Evolutionary conservation across 2,329 filamentous ascomycete species (phyloP).

Genomic region (Hypoxylon sp.): DNA sequence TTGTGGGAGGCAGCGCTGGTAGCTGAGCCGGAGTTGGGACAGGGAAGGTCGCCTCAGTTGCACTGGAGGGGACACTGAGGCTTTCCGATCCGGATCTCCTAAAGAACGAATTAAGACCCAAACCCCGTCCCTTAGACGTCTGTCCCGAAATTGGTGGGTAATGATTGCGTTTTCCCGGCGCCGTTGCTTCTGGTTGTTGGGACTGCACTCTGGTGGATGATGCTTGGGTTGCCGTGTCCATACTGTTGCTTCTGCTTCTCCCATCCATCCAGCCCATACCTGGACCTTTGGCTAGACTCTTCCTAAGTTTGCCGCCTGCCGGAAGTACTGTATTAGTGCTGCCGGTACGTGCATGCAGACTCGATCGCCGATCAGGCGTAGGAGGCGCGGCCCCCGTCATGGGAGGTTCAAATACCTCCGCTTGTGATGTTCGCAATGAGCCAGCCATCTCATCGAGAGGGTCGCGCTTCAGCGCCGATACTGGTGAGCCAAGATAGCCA

Average conservation of each 20-base stretch:
- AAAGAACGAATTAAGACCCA: conserved; percentile 66
- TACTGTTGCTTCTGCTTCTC: conserved; percentile 51
- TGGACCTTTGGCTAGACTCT: conserved; percentile 41
- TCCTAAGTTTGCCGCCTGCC: conserved; percentile 45
- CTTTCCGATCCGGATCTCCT: conserved; percentile 64
- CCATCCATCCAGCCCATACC: conserved; percentile 38
- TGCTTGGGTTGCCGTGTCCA: conserved; percentile 48
- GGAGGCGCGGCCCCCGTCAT: conserved; percentile 58
- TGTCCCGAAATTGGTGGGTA: conserved; percentile 68
- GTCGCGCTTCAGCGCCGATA: conserved; percentile 57
- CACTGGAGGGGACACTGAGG: conserved; percentile 41
- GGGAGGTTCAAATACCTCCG: conserved; percentile 54
- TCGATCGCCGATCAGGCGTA: conserved; percentile 68
- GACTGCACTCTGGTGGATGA: conserved; percentile 33
- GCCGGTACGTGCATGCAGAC: conserved; percentile 65
- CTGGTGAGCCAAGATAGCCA: conserved; percentile 53
- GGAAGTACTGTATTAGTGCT: conserved; percentile 46
- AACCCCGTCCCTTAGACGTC: conserved; percentile 58
- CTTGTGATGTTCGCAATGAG: conserved; percentile 58
- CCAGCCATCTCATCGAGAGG: conserved; percentile 65
- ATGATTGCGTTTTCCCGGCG: conserved; percentile 53
- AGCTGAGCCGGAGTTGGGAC: conserved; percentile 43
- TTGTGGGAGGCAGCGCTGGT: conserved; percentile 24
- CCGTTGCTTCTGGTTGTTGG: conserved; percentile 53
- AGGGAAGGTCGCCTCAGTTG: conserved; percentile 44